Base-by-base conservation (phyloP, 306 rosid genomes). In the Begonia fuchsioides region DNA sequence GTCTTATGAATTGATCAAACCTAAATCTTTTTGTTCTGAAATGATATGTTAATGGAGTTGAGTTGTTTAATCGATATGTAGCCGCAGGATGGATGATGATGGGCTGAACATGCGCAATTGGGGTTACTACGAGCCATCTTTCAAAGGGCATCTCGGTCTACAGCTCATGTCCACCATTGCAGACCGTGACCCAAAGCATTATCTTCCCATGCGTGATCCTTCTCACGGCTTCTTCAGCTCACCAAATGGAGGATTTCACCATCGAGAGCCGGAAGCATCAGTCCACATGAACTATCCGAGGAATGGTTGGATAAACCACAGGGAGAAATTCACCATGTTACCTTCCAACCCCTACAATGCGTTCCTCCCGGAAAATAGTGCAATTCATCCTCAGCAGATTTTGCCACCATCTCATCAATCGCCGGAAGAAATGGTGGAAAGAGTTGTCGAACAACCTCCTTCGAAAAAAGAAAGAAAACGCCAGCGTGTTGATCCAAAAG, bases 41-140 rank as follows among this genome's bases (percentile, higher is more conserved):
- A 38, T 12, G 52, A 19, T 15, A 8, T 18, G 41, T 49, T 53
- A 51, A 52, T 51, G 49, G 38, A 63, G 59, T 41, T 18, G 47
- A 43, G 57, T 56, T 61, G 69, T 41, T 69, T 56, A 50, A 26
- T 14, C 63, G 54, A 52, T 66, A 49, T 76, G 68, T 75, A 84
- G 98, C 68, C 79, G 52, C 7, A 26, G 53, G 43, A 90, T 90
- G 98, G 98, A 90, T 63, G 98, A 85, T 53, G 94, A 90, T 69
- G 78, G 80, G 9, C 54, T 90, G 69, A 88, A 81, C 70, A 90
- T 90, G 84, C 80, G 87, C 64, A 90, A 90, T 62, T 90, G 98
- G 98, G 95, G 95, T 26, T 90, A 90, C 54, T 90, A 90, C 71
- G 98, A 90, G 60, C 82, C 97, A 18, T 68, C 95, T 17, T 85